Conservation (phyloP, 2,329 filamentous ascomycete genomes). For the Pyrenochaeta sp. region DNA sequence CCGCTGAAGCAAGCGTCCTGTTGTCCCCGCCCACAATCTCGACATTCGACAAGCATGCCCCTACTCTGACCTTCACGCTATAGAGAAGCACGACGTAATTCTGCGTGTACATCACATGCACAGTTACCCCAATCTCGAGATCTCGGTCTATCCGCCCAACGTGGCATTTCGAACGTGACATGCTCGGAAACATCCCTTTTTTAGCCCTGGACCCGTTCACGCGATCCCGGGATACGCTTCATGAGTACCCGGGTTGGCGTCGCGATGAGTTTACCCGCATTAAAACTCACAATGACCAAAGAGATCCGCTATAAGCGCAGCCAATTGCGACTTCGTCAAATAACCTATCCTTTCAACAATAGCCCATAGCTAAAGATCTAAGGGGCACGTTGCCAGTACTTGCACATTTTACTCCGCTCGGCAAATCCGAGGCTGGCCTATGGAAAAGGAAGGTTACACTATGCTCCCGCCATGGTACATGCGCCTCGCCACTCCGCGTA, state of each 20-base stretch:
- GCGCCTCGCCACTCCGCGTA: too few relatives aligned
- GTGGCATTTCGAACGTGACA: conserved; percentile 9
- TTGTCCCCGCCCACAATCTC: too few relatives aligned
- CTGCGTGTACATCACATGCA: neutral
- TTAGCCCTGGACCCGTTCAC: neutral
- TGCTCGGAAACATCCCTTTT: neutral
- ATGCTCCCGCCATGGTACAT: neutral
- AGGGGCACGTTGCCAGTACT: neutral
- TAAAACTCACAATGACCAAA: neutral
- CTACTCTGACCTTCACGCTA: neutral
- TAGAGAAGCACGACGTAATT: neutral
- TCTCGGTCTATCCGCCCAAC: neutral
- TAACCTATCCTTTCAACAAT: neutral
- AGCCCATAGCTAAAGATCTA: neutral
- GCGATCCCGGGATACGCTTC: neutral
- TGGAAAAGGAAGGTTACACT: neutral
- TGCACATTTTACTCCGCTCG: neutral
- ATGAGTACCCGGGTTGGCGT: neutral
- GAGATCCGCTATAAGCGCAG: neutral
- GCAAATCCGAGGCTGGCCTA: neutral
- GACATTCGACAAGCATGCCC: neutral
- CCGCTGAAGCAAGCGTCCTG: too few relatives aligned
- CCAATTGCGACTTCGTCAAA: neutral
- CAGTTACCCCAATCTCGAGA: neutral
- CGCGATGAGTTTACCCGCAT: conserved; percentile 1